phyloP scores from a whole-genome alignment of 2,329 filamentous ascomycete genomes.

The Boeremia lycopersici region DNA sequence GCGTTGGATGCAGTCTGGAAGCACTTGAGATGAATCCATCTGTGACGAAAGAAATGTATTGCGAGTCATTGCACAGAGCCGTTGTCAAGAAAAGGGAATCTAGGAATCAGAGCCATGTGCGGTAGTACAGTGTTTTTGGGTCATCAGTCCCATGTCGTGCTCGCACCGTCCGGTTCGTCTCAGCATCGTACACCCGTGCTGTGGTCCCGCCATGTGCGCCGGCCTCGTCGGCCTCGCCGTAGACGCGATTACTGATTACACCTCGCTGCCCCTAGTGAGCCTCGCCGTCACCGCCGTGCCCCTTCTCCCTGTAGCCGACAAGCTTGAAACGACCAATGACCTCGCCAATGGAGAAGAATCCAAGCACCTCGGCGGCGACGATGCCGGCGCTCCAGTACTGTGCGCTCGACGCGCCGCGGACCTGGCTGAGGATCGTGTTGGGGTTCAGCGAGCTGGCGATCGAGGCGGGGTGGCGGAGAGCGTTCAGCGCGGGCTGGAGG shows the following conservation, averaged over 20 bases:
- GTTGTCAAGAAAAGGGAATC: constrained; percentile 38
- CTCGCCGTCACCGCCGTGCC: constrained; percentile 16
- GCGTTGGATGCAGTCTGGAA: not conserved
- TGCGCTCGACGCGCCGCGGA: constrained; percentile 72
- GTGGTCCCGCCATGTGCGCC: too few relatives aligned
- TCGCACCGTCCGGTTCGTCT: constrained; percentile 21
- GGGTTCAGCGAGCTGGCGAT: constrained; percentile 62
- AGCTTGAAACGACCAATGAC: constrained; percentile 96
- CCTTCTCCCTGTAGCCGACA: constrained; percentile 73
- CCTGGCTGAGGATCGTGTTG: constrained; percentile 58
- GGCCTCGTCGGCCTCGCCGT: not conserved
- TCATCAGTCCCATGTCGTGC: constrained; percentile 22
- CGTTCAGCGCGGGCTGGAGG: constrained; percentile 76
- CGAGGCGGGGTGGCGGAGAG: constrained; percentile 69
- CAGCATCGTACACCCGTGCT: constrained; percentile 25
- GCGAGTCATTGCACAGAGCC: constrained; percentile 37
- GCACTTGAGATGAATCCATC: not conserved
- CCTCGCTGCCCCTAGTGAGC: constrained; percentile 17
- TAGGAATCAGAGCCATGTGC: constrained; percentile 48
- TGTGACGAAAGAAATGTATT: constrained; percentile 17
- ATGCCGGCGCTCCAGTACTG: constrained; percentile 78
- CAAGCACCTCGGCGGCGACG: constrained; percentile 81
- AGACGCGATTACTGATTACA: not conserved
- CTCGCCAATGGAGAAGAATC: constrained; percentile 98
- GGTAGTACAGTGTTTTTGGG: constrained; percentile 46